Evolutionary conservation across 2,329 filamentous ascomycete species (phyloP), one percentile per base, ranked within the genome.

Genomic region (Penicillium italicum): DNA sequence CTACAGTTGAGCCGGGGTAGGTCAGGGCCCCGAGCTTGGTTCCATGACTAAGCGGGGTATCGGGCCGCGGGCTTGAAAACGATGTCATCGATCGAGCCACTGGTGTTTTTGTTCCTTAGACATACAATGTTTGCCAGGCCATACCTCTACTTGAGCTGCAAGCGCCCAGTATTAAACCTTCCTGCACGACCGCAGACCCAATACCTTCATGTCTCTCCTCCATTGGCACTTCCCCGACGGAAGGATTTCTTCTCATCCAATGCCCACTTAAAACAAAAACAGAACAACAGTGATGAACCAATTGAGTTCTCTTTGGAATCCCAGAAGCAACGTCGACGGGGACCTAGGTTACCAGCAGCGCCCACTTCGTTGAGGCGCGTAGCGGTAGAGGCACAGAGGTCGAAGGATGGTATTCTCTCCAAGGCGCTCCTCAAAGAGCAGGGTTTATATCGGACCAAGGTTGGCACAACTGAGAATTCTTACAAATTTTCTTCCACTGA

Each of bases 311-410:
- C 53, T 16, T 34, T 54, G 16, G 66, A 70, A 36, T 47, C 57
- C 4, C 69, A 70, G 42, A 71, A 72, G 18, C 68, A 75, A 64
- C 79, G 78, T 66, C 77, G 79, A 54, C 81, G 82, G 60, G 70
- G 73, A 7, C 67, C 72, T n/a, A 74, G 82, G 58, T 76, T 76
- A 24, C 77, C 81, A 4, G 78, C 80, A 24, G 77, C 84, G 42
- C 89, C 91, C 62, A 88, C 87, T 59, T 94, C 90, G 2, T 79
- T 97, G 31, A 85, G 93, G 53, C 84, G 91, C 56, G 91, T 96
- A 12, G 91, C 92, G 31, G 88, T 91, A 18, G 91, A 94, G 66
- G 91, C 92, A 18, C 91, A 96, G 74, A 77, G 75, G 62, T 83
- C 77, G 56, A 80, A 76, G 62, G 78, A 79, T 64, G 77, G 77